Conservation (phyloP, 495 filamentous ascomycete species). For the Paragyromitra xinjiangensis region DNA sequence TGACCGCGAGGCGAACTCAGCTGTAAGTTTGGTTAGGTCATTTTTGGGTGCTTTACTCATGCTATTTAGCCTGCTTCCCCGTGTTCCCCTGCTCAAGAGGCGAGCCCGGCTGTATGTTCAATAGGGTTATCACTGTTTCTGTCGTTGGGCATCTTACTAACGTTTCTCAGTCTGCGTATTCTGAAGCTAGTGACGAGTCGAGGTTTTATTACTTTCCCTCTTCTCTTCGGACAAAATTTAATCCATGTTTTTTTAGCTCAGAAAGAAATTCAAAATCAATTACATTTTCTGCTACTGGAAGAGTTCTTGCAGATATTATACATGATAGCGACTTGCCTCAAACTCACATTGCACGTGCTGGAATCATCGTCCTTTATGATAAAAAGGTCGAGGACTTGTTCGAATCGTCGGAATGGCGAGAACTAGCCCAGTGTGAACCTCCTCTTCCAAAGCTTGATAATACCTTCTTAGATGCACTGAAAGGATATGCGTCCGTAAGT, state of each 20-base stretch:
- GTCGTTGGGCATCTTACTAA: not conserved
- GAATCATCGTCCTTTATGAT: not conserved
- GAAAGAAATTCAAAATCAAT: not conserved
- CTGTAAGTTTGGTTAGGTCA: not conserved
- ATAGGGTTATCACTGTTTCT: not conserved
- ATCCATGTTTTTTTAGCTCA: not conserved
- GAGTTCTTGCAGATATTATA: slow-evolving; percentile 6
- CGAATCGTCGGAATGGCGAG: not conserved
- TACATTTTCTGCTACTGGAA: not conserved
- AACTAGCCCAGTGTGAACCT: not conserved
- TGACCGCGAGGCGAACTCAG: not conserved
- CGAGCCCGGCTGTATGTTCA: not conserved
- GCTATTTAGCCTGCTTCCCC: not conserved
- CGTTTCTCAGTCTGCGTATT: not conserved
- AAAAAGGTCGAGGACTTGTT: not conserved
- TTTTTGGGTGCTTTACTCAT: not conserved
- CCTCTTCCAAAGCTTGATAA: not conserved
- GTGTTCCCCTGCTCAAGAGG: not conserved
- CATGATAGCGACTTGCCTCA: not conserved
- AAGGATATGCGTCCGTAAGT: slow-evolving; percentile 10
- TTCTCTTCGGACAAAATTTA: not conserved
- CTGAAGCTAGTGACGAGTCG: not conserved
- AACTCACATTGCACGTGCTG: not conserved
- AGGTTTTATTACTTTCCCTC: not conserved
- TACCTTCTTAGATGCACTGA: not conserved